These are phyloP conservation scores for Fusarium sublunatum DNA, from an alignment of 2,329 filamentous ascomycete genomes.

Conservation along the genomic window DNA sequence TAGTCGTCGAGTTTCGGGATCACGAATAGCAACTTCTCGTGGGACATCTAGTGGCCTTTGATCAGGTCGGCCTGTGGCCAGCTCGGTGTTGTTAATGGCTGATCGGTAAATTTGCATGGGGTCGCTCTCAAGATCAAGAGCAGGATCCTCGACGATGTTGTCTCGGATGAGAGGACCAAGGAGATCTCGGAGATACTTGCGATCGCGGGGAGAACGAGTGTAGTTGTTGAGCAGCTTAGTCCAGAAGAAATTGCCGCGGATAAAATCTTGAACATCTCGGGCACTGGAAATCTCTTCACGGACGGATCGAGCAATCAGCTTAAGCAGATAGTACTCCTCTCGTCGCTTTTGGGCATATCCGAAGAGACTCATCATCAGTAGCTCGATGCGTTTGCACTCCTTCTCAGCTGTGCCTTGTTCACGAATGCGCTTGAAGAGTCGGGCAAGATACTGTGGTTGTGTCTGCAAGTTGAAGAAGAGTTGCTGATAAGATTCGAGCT, in stretches of 20 bases:
- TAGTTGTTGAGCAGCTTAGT: constrained; percentile 87
- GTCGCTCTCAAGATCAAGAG: constrained; percentile 93
- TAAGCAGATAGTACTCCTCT: constrained; percentile 96
- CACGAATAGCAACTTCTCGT: constrained; percentile 93
- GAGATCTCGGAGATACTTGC: constrained; percentile 90
- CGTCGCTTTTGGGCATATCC: constrained; percentile 96
- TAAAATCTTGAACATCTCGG: constrained; percentile 80
- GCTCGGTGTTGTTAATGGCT: constrained; percentile 96
- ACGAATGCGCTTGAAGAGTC: constrained; percentile 85
- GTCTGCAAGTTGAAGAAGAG: constrained; percentile 98
- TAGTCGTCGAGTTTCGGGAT: constrained; percentile 88
- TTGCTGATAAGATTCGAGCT: constrained; percentile 96
- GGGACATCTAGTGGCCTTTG: constrained; percentile 84
- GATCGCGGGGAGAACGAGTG: constrained; percentile 87
- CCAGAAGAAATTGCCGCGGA: constrained; percentile 94
- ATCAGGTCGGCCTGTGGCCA: constrained; percentile 88
- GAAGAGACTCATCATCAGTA: constrained; percentile 95
- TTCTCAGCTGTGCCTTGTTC: constrained; percentile 89
- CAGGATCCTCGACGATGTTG: constrained; percentile 91
- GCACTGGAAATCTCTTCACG: constrained; percentile 86
- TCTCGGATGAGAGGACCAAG: constrained; percentile 87
- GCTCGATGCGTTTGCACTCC: constrained; percentile 91
- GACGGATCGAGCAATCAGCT: constrained; percentile 84
- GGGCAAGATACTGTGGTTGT: constrained; percentile 91
- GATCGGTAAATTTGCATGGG: constrained; percentile 97